These are phyloP conservation scores for Saccharomycopsis fibuligera DNA, from an alignment of 805 yeast genomes.

Conservation along the genomic window DNA sequence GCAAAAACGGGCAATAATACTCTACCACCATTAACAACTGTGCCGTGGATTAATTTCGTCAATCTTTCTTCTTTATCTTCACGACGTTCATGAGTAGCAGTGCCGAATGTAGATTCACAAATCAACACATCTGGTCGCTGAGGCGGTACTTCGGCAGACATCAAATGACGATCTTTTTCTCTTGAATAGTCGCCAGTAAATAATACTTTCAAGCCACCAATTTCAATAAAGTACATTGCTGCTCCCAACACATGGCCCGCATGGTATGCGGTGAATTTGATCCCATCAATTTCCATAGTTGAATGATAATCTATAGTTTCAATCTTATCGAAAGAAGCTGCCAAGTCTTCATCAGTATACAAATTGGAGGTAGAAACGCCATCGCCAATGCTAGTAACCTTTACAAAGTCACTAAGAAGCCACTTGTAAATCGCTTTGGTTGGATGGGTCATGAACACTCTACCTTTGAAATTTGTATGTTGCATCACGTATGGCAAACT, in stretches of 20 bases:
- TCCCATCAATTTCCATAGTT: slow-evolving; percentile 89
- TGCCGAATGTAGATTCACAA: slow-evolving; percentile 95
- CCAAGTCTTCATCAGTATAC: slow-evolving; percentile 86
- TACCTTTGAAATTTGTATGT: slow-evolving; percentile 87
- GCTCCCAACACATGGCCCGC: slow-evolving; percentile 99
- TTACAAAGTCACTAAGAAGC: slow-evolving; percentile 88
- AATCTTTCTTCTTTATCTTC: slow-evolving; percentile 76
- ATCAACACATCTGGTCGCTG: slow-evolving; percentile 80
- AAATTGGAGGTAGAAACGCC: slow-evolving; percentile 39
- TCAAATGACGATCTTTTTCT: slow-evolving; percentile 91
- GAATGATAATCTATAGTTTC: slow-evolving; percentile 96
- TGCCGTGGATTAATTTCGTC: slow-evolving; percentile 76
- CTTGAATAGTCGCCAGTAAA: slow-evolving; percentile 98
- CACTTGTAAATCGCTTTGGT: slow-evolving; percentile 97
- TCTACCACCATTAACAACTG: slow-evolving; percentile 83
- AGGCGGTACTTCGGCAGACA: slow-evolving; percentile 92
- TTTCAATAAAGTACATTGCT: slow-evolving; percentile 93
- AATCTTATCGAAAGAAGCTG: slow-evolving; percentile 79
- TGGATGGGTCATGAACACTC: slow-evolving; percentile 98
- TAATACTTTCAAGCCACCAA: slow-evolving; percentile 81
- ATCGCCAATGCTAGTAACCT: slow-evolving; percentile 64
- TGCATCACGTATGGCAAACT: slow-evolving; percentile 97
- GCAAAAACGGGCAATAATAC: slow-evolving; percentile 93
- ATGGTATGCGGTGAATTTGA: slow-evolving; percentile 93
- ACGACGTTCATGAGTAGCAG: slow-evolving; percentile 93